Base-by-base conservation (phyloP, 306 rosid genomes). In the Boehmeria nivea region DNA sequence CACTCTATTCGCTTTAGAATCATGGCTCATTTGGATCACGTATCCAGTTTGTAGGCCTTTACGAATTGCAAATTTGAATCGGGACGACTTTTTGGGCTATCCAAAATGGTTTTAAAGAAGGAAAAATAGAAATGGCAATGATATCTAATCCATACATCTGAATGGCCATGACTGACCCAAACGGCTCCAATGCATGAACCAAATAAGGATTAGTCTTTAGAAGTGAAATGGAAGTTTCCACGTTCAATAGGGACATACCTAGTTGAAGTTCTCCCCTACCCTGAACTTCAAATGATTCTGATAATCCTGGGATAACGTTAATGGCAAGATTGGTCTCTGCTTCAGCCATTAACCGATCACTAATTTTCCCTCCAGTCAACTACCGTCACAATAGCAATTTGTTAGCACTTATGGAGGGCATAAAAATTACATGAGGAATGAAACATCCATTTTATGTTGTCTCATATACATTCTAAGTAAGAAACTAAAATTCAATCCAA, bases 231-330 rank as follows among this genome's bases (percentile, higher is more conserved):
- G 21, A 70, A 12, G 63, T 57, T 54, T 70, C 54, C 54, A 59
- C 49, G 54, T 22, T 43, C 51, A 63, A 61, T 13, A 64, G 59
- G 68, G 71, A 68, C 87, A 72, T 54, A 84, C 99, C 99, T 37
- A 91, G 76, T 75, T 91, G 99, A 66, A 91, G 87, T 81, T 91
- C 99, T 76, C 99, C 99, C 67, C 96, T 85, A 69, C 99, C 99
- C 75, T 87, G 99, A 71, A 91, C 99, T 85, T 91, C 99, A 68
- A 26, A 91, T 36, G 96, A 80, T 40, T 91, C 99, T 38, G 95
- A 78, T 66, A 87, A 64, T 61, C 96, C 99, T 14, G 99, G 96
- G 61, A 91, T 79, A 70, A 87, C 96, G 84, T 87, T 91, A 69
- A 91, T 84, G 61, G 99, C 99, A 57, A 91, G 95, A 76, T 91